Conservation (phyloP, 2,329 filamentous ascomycete species). For the Alternaria sp. region DNA sequence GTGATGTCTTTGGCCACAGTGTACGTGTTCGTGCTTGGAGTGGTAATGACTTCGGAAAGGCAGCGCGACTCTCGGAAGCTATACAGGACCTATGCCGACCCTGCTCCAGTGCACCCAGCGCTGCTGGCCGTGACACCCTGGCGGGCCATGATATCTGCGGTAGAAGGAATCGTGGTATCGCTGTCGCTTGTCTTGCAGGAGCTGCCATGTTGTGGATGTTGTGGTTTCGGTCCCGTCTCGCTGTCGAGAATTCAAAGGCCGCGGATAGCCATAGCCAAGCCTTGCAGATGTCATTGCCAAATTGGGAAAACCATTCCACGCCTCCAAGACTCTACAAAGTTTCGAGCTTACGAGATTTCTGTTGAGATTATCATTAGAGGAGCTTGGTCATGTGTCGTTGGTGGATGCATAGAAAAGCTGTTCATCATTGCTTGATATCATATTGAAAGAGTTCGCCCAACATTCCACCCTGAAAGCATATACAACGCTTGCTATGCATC, state of each 20-base stretch:
- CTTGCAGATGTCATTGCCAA: constrained; percentile 29
- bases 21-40: constrained; percentile 16
- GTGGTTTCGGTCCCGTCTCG: constrained; percentile 14
- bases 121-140: constrained; percentile 33
- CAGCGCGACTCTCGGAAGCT: constrained; percentile 24
- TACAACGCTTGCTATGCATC: constrained; percentile 37
- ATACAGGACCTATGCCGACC: constrained; percentile 25
- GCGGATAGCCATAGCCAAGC: constrained; percentile 22
- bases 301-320: constrained; percentile 29
- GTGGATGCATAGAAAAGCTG: background rate
- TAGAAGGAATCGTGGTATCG: constrained; percentile 51
- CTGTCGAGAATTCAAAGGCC: constrained; percentile 16
- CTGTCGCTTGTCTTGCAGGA: constrained; percentile 31
- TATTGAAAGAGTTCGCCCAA: background rate
- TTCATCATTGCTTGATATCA: constrained; percentile 7
- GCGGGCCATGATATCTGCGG: constrained; percentile 49
- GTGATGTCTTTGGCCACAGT: constrained; percentile 13
- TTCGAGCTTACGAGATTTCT: background rate
- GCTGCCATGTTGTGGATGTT: constrained; percentile 39
- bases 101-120: constrained; percentile 22
- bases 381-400: background rate
- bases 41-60: constrained; percentile 13
- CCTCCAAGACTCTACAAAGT: background rate
- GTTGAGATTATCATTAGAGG: background rate
- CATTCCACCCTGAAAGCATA: constrained; percentile 5